Percentiles rank a stretch among this genome's conserved stretches.
phyloP scores from a whole-genome alignment of 495 filamentous ascomycete genomes.

The Amphirosellinia nigrospora region DNA sequence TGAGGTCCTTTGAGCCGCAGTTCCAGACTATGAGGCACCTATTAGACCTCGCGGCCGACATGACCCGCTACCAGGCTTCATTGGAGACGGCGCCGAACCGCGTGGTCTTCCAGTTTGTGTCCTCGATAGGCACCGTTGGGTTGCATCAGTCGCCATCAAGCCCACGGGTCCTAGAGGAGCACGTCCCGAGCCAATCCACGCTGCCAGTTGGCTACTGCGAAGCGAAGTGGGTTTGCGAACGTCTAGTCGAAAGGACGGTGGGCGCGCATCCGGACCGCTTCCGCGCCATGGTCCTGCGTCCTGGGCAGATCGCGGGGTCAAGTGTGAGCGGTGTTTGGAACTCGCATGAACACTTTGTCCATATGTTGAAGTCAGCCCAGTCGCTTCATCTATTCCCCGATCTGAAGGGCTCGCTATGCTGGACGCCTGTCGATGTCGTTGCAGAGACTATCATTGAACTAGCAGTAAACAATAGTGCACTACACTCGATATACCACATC shows the following conservation, averaged over 20 bases:
- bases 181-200: not conserved
- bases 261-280: slow-evolving; percentile 41
- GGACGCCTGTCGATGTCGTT: slow-evolving; percentile 51
- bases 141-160: slow-evolving; percentile 37
- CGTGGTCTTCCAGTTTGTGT: slow-evolving; percentile 53
- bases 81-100: too few relatives aligned
- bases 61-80: slow-evolving; percentile 12
- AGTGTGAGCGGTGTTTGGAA: slow-evolving; percentile 57
- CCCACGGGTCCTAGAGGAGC: not conserved
- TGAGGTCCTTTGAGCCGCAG: slow-evolving; percentile 53
- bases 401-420: slow-evolving; percentile 46
- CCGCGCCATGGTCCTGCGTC: slow-evolving; percentile 45
- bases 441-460: slow-evolving; percentile 33
- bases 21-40: slow-evolving; percentile 51
- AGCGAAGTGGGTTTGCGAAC: slow-evolving; percentile 21
- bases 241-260: slow-evolving; percentile 3
- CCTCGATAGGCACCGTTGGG: slow-evolving; percentile 55
- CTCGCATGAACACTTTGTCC: slow-evolving; percentile 47
- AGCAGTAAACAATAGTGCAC: not conserved
- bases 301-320: slow-evolving; percentile 53
- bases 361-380: slow-evolving; percentile 55
- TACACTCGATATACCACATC: slow-evolving; percentile 60
- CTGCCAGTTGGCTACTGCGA: slow-evolving; percentile 19
- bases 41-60: slow-evolving; percentile 46
- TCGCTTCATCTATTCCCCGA: slow-evolving; percentile 47